Base-by-base conservation (phyloP, 306 rosid genomes). In the Citrullus mucosospermus region DNA sequence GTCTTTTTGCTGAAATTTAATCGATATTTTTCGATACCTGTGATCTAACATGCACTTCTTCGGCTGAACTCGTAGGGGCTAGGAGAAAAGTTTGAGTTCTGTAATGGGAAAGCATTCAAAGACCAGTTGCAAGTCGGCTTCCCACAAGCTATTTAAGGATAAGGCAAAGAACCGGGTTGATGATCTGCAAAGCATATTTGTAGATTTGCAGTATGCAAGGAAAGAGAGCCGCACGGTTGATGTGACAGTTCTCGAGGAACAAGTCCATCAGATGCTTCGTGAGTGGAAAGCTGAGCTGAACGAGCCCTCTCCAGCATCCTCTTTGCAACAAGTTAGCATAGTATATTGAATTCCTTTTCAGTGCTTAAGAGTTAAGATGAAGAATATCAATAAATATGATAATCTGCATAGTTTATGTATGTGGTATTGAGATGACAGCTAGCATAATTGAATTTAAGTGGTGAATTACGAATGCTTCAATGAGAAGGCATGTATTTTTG, bases 271-370 rank as follows among this genome's bases (percentile, higher is more conserved):
- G 89, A 95, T 95, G 99, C 99, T 95, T 80, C 99, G 98, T 3
- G 99, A 95, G 80, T 95, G 99, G 99, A 95, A 92, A 88, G 78
- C 97, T 1, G 99, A 95, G 87, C 99, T 95, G 74, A 95, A 91
- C 28, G 97, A 95, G 82, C 93, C 99, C 55, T 91, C 99, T 58
- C 97, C 98, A 4, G 96, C 97, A 58, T 92, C 99, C 71, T 95
- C 99, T 30, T 84, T 95, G 88, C 98, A 95, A 86, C 97, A 92
- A 86, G 98, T 95, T 76, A 89, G 95, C 85, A 58, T 76, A 81
- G 56, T 77, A 54, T 62, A 77, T 60, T 82, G 25, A 41, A 72
- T 57, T 72, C 79, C 18, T 41, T 76, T 78, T 82, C 9, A 67
- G 30, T 80, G 75, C 44, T 44, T 78, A 60, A 59, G 54, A 73